Conservation (phyloP, 495 filamentous ascomycete species). For the Achaetomiella virescens region DNA sequence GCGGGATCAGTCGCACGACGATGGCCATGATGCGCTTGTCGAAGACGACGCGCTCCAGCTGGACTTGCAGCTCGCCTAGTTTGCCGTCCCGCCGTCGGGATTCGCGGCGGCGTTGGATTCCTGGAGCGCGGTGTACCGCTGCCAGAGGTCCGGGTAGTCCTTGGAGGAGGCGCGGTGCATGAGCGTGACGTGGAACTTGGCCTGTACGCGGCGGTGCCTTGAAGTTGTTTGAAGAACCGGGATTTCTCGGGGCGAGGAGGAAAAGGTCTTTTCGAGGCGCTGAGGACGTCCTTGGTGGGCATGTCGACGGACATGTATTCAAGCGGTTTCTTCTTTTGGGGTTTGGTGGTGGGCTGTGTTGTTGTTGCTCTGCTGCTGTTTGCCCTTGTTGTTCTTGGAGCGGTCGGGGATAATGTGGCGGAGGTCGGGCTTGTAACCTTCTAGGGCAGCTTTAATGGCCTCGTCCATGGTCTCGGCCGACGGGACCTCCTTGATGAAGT, state of each 20-base stretch:
- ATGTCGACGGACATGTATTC: constrained; percentile 80
- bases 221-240: constrained; percentile 69
- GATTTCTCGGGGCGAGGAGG: constrained; percentile 40
- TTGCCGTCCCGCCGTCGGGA: constrained; percentile 33
- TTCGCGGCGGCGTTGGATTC: constrained; percentile 31
- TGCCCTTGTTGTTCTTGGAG: constrained; percentile 34
- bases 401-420: constrained; percentile 61
- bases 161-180: constrained; percentile 66
- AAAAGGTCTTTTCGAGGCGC: constrained; percentile 65
- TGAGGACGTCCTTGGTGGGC: constrained; percentile 49
- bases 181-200: constrained; percentile 87
- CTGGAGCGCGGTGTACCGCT: constrained; percentile 51
- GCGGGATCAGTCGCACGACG: constrained; percentile 57
- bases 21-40: constrained; percentile 82
- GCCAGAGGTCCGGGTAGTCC: constrained; percentile 62
- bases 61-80: constrained; percentile 44
- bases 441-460: constrained; percentile 69
- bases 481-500: constrained; percentile 66
- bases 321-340: constrained; percentile 48
- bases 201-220: constrained; percentile 69
- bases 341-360: constrained; percentile 24
- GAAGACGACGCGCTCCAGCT: constrained; percentile 63
- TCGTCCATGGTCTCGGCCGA: constrained; percentile 66
- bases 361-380: constrained; percentile 35
- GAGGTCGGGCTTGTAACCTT: constrained; percentile 70